Base-by-base conservation (phyloP, 2,329 filamentous ascomycete genomes). In the Aschersonia sp. region DNA sequence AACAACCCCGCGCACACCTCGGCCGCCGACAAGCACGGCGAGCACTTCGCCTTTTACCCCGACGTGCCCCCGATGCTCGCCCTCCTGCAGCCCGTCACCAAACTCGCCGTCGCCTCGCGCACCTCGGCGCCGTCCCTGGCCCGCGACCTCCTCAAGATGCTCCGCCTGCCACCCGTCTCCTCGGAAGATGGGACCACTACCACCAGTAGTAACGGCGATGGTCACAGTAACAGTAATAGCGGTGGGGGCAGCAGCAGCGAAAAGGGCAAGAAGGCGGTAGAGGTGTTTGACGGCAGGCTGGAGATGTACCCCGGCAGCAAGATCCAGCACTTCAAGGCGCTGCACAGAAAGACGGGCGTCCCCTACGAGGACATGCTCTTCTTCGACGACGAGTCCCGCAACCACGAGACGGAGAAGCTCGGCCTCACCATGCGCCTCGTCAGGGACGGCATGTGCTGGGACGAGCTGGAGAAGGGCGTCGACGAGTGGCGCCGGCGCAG, bases 311-410 rank as follows among this genome's bases (percentile, higher is more conserved):
- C 89, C 0, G 79, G 80, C 1, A 83, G 72, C 60, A 97, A 97
- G 73, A 82, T 83, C n/a, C 76, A 78, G 52, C 90, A 97, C 65
- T 94, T 97, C 57, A 73, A 81, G 57, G 71, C 76, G 5, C 70
- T 97, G 55, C 76, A 83, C 8, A 76, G 81, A 60, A 73, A 78
- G 48, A 88, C 83, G 11, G 80, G 79, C 1, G 63, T 96, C 3
- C 67, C 70, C 5, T 94, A 79, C 58, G 76, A 83, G 53, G 87
- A 96, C 44, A 94, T 97, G 83, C 63, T 97, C 35, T 97, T 97
- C 64, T 97, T 97, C 55, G 90, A 97, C 56, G 90, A 97, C 57
- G 90, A 97, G 74, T 72, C 74, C 46, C 69, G 90, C 51, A 97
- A 97, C 60, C 72, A 78, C 49, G 88, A 96, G 60, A 90, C 94